These are phyloP conservation scores for Psilocybe cyanescens DNA, from an alignment of 768 basidiomycete genomes.

Conservation along the genomic window DNA sequence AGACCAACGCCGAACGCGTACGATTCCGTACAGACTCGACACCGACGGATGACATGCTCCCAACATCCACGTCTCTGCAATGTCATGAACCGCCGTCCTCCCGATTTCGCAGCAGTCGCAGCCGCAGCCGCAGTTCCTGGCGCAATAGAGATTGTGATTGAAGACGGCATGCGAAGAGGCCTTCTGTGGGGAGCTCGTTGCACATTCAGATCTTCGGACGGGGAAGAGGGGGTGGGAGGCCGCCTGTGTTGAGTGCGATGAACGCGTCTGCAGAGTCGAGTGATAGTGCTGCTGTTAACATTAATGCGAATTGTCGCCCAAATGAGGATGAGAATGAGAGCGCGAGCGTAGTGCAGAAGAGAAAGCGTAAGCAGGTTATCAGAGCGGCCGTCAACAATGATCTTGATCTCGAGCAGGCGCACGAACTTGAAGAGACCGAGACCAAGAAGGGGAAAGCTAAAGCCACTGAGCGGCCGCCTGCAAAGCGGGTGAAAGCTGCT, in stretches of 20 bases:
- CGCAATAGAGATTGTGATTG: constrained; percentile 31
- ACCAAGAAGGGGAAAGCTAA: background rate
- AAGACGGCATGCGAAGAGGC: constrained; percentile 12
- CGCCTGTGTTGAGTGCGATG: constrained; percentile 3
- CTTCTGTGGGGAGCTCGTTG: background rate
- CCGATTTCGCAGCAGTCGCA: constrained; percentile 19
- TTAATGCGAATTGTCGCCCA: background rate
- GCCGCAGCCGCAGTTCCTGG: constrained; percentile 8
- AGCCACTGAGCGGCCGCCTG: background rate
- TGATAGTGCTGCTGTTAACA: background rate
- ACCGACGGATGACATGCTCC: constrained; percentile 67
- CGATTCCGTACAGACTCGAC: constrained; percentile 81
- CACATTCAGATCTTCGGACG: constrained; percentile 2
- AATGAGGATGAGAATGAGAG: too few species aligned
- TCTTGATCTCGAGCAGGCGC: too few species aligned
- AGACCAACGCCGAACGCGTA: constrained; percentile 78
- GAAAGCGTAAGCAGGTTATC: background rate
- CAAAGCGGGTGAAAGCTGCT: too few species aligned
- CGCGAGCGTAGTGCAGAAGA: background rate
- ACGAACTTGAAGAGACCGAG: too few species aligned
- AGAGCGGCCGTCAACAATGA: background rate
- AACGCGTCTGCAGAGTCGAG: background rate
- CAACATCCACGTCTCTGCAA: constrained; percentile 56
- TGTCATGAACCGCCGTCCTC: constrained; percentile 49
- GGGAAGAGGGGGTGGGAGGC: background rate